These are phyloP conservation scores for Vanrija sp. DNA, from an alignment of 1,284 basidiomycete species.

Conservation along the genomic window DNA sequence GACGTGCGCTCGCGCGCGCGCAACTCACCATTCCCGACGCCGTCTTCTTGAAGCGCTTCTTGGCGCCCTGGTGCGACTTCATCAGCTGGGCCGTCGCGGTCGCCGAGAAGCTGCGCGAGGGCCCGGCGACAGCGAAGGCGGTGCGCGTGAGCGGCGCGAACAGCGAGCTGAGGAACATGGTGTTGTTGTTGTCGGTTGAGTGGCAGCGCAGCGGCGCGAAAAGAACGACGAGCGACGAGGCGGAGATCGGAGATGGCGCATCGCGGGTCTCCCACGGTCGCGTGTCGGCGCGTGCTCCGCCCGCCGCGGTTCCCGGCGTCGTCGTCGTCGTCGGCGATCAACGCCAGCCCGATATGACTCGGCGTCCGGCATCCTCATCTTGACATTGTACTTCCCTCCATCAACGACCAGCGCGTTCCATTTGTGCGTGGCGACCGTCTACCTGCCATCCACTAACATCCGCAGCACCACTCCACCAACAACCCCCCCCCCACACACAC, in stretches of 20 bases:
- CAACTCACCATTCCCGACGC: constrained; percentile 29
- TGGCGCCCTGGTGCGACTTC: constrained; percentile 36
- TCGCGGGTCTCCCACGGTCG: background rate
- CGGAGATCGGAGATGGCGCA: background rate
- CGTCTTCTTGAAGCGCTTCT: constrained; percentile 39
- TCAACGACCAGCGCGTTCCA: background rate
- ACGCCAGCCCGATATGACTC: background rate
- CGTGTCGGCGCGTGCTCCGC: no score
- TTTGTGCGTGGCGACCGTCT: background rate
- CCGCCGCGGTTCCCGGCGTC: no score
- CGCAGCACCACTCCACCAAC: constrained; percentile 7
- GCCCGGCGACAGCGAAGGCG: background rate
- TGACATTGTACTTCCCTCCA: background rate
- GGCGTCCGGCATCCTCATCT: background rate
- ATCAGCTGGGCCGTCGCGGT: constrained; percentile 18
- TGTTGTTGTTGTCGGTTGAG: background rate
- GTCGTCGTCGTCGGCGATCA: background rate
- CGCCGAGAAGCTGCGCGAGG: constrained; percentile 13
- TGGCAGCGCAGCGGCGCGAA: background rate
- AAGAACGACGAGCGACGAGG: background rate
- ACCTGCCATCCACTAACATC: background rate
- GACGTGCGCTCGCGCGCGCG: background rate
- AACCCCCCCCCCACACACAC: background rate
- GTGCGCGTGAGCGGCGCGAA: background rate
- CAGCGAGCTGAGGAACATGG: background rate